Base-by-base conservation (phyloP, 768 basidiomycete genomes). In the Panellus pusillus region DNA sequence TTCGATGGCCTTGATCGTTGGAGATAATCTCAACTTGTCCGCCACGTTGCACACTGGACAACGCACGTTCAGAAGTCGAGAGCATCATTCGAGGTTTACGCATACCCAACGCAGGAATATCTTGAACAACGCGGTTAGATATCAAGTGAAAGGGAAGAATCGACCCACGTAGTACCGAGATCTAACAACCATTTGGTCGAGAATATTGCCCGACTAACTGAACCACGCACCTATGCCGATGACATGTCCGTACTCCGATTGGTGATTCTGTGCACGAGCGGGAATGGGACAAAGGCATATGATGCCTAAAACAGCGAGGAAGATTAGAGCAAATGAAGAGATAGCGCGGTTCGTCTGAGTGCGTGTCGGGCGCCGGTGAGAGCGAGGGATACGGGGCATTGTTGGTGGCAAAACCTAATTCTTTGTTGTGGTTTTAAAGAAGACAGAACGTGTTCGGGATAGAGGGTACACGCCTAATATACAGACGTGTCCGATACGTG, bases 191-290 rank as follows among this genome's bases (percentile, higher is more conserved):
- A 54, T 46, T 44, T 40, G 47, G 15, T 31, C 44, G 38, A 40
- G 36, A 2, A 49, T 14, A 24, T 14, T 18, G 19, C 29, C 2
- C 19, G 24, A 20, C 12, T 14, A 50, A 50, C 1, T 2, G 18
- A 11, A 32, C 28, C 14, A 71, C 80, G 53, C 52, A 85, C 83
- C 86, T 57, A 89, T 89, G 70, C 88, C 91, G 64, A 93, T 91
- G 28, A 93, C 89, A 20, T 85, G 83, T 14, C 91, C 91, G 66
- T 86, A 89, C 63, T 88, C 84, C 27, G 74, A 69, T 59, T 70
- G 73, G 64, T 72, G 74, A 17, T 47, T 56, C 31, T 81, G 75
- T 6, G 86, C 86, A 18, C 70, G 70, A 38, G 71, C 77, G 17
- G 76, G 72, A 13, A 79, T 72, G n/a, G 90, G 89, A 62, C 81